Evolutionary conservation across 2,329 filamentous ascomycete species (phyloP).

Genomic region (Ophiosphaerella narmari): DNA sequence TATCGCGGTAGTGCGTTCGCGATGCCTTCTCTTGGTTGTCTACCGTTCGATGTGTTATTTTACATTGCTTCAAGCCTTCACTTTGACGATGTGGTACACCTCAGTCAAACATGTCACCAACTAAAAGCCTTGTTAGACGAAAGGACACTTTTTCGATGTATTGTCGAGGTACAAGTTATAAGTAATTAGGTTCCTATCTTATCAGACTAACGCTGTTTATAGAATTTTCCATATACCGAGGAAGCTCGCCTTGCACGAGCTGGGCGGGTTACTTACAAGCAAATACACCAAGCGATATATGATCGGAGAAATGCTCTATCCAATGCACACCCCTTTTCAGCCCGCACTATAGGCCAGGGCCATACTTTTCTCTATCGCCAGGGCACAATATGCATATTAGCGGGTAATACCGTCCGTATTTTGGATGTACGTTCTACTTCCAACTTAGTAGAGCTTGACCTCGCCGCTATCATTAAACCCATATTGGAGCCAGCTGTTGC

Average conservation of each 20-base stretch:
- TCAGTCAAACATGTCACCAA: constrained; percentile 59
- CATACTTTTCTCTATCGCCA: constrained; percentile 66
- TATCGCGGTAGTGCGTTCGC: constrained; percentile 13
- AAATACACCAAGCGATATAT: constrained; percentile 63
- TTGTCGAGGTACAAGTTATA: constrained; percentile 59
- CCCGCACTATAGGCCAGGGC: constrained; percentile 63
- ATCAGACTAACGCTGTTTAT: neutral
- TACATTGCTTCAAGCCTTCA: constrained; percentile 61
- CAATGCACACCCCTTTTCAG: constrained; percentile 65
- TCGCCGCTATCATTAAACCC: constrained; percentile 20
- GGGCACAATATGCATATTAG: constrained; percentile 68
- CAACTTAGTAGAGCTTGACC: constrained; percentile 21
- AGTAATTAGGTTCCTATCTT: neutral
- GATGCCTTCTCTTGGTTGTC: constrained; percentile 44
- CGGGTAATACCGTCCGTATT: constrained; percentile 59
- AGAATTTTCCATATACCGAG: constrained; percentile 52
- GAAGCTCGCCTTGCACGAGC: constrained; percentile 50
- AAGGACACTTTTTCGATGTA: constrained; percentile 61
- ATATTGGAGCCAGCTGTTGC: constrained; percentile 4
- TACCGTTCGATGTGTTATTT: constrained; percentile 69
- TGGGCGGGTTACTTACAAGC: constrained; percentile 52
- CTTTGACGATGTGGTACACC: constrained; percentile 62
- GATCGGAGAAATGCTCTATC: constrained; percentile 66
- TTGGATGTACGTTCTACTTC: constrained; percentile 57
- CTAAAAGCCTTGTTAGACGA: constrained; percentile 59